Evolutionary conservation across 2,329 filamentous ascomycete genomes (phyloP), one percentile per base, ranked within the genome.

Genomic region (Emergomyces orientalis): DNA sequence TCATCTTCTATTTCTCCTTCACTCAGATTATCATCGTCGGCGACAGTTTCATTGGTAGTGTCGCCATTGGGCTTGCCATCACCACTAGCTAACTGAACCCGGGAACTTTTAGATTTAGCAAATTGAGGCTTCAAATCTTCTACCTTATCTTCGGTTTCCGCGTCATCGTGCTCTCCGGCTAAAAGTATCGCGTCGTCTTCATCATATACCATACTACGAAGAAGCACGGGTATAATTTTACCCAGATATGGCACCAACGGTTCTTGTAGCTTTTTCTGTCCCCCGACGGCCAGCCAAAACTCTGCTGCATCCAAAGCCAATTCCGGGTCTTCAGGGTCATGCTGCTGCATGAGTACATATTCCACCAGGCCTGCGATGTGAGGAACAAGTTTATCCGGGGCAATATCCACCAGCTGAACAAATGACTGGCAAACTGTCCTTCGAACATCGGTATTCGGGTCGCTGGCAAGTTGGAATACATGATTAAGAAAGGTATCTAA

Each of bases 191-290:
- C 94, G 67, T 97, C 94, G 69, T 99, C 94, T 66, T 94, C 90
- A 70, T 89, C 90, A 74, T 97, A 99, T 1, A 97, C 86, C 93
- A 99, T 99, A 73, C 90, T 95, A 67, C 94, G 86, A 8, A 99
- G 83, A 60, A 99, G 79, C 1, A 97, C 89, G 0, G 94, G 94
- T 37, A 99, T 88, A 66, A 97, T 93, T 74, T 89, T 90, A 67
- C 84, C 77, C 62, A 97, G 84, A 72, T 90, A 90, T 0, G 91
- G 91, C 9, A 83, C 86, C 55, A 99, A 80, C 0, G 86, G 83
- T 67, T 86, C 83, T 79, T 90, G 91, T 61, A 97, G 79, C 64
- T 88, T 84, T 51, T 89, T 84, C 72, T 96, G 90, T 73, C 97
- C 94, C 64, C 91, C 92, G 25, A 96, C 87, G 47, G 91, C 91